Conservation (phyloP, 164 flowering plant species). For the Vitis rupestris region DNA sequence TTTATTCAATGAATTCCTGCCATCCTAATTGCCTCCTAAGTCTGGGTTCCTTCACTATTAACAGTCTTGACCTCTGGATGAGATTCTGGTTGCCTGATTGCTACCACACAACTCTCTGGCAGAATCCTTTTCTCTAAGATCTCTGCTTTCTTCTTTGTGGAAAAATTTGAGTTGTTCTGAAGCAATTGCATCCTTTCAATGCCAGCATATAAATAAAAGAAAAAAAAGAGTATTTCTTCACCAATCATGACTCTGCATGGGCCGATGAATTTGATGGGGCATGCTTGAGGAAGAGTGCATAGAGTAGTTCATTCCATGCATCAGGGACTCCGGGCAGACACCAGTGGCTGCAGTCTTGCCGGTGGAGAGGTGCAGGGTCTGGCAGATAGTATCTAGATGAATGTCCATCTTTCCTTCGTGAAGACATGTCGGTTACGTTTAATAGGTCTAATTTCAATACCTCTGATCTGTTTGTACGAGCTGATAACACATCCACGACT, state of each 20-base stretch:
- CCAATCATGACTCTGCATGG: constrained; percentile 11
- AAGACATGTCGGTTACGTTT: constrained; percentile 68
- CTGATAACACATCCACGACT: constrained; percentile 36
- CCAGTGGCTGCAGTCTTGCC: constrained; percentile 99
- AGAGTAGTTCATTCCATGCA: constrained; percentile 85
- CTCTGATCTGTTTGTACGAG: constrained; percentile 24
- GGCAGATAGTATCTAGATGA: constrained; percentile 68
- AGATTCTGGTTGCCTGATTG: background rate
- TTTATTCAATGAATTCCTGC: background rate
- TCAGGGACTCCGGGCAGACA: constrained; percentile 97
- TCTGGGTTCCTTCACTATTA: background rate
- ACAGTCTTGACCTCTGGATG: background rate
- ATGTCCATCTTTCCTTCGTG: constrained; percentile 86
- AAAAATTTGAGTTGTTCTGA: background rate
- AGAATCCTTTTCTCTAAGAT: background rate
- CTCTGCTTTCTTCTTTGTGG: background rate
- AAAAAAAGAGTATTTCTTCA: background rate
- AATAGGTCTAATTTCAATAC: constrained; percentile 30
- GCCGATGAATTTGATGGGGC: constrained; percentile 30
- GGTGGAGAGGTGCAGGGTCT: constrained; percentile 58
- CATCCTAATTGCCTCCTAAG: background rate
- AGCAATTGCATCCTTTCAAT: background rate
- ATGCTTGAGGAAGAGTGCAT: constrained; percentile 52
- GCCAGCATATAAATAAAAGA: background rate
- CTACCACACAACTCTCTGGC: background rate